These are phyloP conservation scores for Solanum sejunctum DNA, from an alignment of 257 asterid species.

Conservation along the genomic window DNA sequence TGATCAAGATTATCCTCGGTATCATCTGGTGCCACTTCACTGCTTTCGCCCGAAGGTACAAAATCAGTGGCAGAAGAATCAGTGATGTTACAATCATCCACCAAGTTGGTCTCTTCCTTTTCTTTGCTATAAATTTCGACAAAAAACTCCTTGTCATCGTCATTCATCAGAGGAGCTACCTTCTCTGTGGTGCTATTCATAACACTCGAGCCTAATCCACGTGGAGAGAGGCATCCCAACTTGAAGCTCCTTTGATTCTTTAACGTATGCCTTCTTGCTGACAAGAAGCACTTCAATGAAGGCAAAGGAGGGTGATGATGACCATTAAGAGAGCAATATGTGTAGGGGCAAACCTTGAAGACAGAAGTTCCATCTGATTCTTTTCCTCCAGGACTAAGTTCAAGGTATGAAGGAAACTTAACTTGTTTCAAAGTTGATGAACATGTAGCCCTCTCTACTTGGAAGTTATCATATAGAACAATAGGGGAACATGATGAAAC, in stretches of 20 bases:
- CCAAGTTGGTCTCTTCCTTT: conserved; percentile 5
- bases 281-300: conserved; percentile 59
- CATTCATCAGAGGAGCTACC: conserved; percentile 7
- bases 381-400: conserved; percentile 43
- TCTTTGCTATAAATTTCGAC: conserved; percentile 33
- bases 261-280: conserved; percentile 41
- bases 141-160: conserved; percentile 26
- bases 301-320: conserved; percentile 59
- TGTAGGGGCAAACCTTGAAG: conserved; percentile 63
- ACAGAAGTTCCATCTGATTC: conserved; percentile 59
- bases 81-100: not conserved
- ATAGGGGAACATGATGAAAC: conserved; percentile 18
- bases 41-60: not conserved
- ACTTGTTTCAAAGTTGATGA: conserved; percentile 66
- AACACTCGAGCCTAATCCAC: not conserved
- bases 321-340: conserved; percentile 89
- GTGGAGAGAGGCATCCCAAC: conserved; percentile 36
- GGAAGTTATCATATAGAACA: conserved; percentile 21
- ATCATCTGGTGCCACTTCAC: conserved; percentile 2
- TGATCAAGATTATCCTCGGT: not conserved
- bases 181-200: not conserved
- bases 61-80: not conserved
- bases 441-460: conserved; percentile 51
- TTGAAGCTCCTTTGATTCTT: conserved; percentile 44
- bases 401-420: conserved; percentile 61